phyloP scores from a whole-genome alignment of 106 monocot species.

The Apostasia shenzhenica region DNA sequence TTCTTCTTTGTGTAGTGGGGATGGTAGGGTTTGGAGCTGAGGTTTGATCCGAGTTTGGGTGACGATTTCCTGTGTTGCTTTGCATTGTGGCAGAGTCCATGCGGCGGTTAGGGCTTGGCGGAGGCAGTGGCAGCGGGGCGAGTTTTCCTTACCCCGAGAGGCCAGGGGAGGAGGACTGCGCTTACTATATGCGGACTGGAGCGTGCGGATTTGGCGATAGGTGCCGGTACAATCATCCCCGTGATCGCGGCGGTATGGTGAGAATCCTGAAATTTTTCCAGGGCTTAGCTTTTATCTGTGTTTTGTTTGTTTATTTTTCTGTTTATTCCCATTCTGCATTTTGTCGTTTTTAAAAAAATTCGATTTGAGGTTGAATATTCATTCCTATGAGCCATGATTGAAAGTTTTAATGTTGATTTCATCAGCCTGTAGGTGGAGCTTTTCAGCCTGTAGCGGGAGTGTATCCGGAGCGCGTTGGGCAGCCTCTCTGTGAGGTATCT shows the following conservation, averaged over 20 bases:
- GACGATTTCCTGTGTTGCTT: background rate
- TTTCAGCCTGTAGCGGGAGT: constrained; percentile 19
- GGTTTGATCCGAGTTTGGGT: background rate
- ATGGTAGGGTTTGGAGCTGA: constrained; percentile 4
- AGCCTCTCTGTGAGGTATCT: constrained; percentile 48
- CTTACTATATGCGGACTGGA: constrained; percentile 76
- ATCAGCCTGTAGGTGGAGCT: background rate
- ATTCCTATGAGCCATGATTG: background rate
- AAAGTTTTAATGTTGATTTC: background rate
- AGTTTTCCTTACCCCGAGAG: constrained; percentile 52
- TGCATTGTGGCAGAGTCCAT: constrained; percentile 11
- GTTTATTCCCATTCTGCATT: background rate
- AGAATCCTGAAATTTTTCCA: background rate
- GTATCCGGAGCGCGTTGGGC: constrained; percentile 44
- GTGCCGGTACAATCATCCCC: constrained; percentile 89
- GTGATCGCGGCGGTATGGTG: constrained; percentile 18
- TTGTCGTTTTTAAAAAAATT: background rate
- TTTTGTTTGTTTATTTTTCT: background rate
- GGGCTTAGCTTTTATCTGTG: background rate
- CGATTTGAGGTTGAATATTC: background rate
- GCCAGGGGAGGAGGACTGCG: constrained; percentile 71
- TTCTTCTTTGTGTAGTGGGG: background rate
- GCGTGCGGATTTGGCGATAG: constrained; percentile 71
- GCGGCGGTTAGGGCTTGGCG: constrained; percentile 6
- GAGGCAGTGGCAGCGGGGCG: constrained; percentile 3